Conservation (phyloP, 805 yeast species). For the Alloascoidea hylecoeti region DNA sequence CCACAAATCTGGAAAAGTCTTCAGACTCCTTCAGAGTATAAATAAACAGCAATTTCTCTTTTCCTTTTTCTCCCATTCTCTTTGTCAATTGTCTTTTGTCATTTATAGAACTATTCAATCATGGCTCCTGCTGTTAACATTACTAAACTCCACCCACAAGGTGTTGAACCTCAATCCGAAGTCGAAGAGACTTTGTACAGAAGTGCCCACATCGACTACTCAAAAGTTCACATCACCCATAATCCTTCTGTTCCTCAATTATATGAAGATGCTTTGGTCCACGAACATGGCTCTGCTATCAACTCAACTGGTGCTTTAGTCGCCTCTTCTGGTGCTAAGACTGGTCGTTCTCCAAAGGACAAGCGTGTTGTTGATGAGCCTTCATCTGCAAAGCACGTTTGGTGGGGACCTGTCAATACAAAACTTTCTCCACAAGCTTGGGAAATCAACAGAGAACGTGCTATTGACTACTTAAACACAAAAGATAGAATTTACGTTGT, state of each 20-base stretch:
- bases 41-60: too few species aligned
- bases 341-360: slow-evolving; percentile 98
- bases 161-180: slow-evolving; percentile 25
- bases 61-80: slow-evolving; percentile 1
- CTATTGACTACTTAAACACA: slow-evolving; percentile 91
- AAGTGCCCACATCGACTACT: slow-evolving; percentile 25
- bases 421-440: slow-evolving; percentile 89
- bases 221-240: slow-evolving; percentile 35
- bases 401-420: slow-evolving; percentile 99
- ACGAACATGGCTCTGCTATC: slow-evolving; percentile 83
- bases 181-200: slow-evolving; percentile 23
- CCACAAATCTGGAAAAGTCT: too few species aligned
- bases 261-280: slow-evolving; percentile 81
- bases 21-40: too few species aligned
- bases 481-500: slow-evolving; percentile 88
- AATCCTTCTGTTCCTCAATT: slow-evolving; percentile 87
- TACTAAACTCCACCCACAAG: slow-evolving; percentile 25
- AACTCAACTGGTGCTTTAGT: slow-evolving; percentile 89
- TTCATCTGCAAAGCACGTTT: slow-evolving; percentile 66
- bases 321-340: slow-evolving; percentile 90
- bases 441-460: slow-evolving; percentile 92
- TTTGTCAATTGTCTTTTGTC: slow-evolving; percentile 1
- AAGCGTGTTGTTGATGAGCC: slow-evolving; percentile 95
- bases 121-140: slow-evolving; percentile 22
- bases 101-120: slow-evolving; percentile 2